These are phyloP conservation scores for Colletotrichum sp. DNA, from an alignment of 2,329 filamentous ascomycete genomes.

Conservation along the genomic window DNA sequence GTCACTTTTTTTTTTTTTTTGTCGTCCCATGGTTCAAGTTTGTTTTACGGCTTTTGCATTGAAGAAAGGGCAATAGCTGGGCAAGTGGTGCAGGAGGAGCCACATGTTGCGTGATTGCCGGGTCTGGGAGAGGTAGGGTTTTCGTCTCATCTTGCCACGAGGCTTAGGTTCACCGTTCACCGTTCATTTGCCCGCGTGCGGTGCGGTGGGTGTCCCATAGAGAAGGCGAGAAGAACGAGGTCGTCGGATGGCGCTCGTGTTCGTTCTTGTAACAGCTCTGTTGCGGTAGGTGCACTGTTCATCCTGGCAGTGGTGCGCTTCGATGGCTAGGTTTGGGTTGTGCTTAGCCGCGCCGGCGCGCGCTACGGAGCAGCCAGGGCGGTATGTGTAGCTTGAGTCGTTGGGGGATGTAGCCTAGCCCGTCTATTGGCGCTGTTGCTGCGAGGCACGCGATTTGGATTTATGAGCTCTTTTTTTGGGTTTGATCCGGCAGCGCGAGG, in stretches of 20 bases:
- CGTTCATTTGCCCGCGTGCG: neutral
- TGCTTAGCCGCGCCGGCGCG: neutral
- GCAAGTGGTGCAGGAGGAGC: neutral
- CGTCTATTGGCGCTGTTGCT: neutral
- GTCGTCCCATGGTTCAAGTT: neutral
- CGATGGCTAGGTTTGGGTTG: neutral
- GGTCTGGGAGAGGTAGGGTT: neutral
- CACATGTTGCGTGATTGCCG: neutral
- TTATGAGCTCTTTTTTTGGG: neutral
- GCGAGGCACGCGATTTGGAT: neutral
- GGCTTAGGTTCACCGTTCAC: neutral
- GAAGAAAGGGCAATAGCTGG: neutral
- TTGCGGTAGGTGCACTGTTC: neutral
- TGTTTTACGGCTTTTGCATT: neutral
- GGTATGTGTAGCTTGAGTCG: neutral
- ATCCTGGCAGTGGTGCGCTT: neutral
- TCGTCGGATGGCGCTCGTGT: neutral
- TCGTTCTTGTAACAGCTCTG: neutral
- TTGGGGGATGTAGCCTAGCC: neutral
- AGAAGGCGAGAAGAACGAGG: neutral
- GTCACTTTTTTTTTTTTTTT: neutral
- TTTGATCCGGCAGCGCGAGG: neutral
- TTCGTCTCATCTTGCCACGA: slow-evolving; percentile 7
- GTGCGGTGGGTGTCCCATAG: neutral
- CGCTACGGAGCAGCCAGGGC: neutral